phyloP scores from a whole-genome alignment of 768 basidiomycete genomes.

The Suillus subaureus region DNA sequence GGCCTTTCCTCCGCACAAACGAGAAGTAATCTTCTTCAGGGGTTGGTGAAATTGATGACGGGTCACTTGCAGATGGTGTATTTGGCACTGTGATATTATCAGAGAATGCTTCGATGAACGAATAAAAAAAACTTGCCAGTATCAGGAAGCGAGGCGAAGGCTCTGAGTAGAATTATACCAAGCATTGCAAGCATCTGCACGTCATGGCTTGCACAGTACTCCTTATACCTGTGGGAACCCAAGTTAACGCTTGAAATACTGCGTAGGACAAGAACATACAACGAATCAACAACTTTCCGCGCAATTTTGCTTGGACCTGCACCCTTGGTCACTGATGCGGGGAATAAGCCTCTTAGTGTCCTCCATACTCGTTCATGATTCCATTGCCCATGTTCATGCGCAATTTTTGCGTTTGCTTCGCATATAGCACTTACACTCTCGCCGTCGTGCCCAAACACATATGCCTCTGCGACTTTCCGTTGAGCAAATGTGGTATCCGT shows the following conservation, averaged over 20 bases:
- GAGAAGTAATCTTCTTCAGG: slow-evolving; percentile 63
- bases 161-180: slow-evolving; percentile 65
- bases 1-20: slow-evolving; percentile 36
- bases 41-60: slow-evolving; percentile 22
- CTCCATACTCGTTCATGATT: slow-evolving; percentile 74
- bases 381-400: slow-evolving; percentile 58
- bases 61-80: slow-evolving; percentile 23
- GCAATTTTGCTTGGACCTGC: slow-evolving; percentile 30
- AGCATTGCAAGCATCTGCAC: slow-evolving; percentile 84
- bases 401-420: slow-evolving; percentile 58
- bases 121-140: slow-evolving; percentile 16
- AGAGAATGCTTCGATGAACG: neutral
- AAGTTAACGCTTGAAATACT: slow-evolving; percentile 9
- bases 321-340: slow-evolving; percentile 23
- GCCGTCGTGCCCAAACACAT: slow-evolving; percentile 47
- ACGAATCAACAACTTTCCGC: slow-evolving; percentile 44
- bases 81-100: slow-evolving; percentile 8
- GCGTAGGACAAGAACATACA: slow-evolving; percentile 44
- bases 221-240: slow-evolving; percentile 38
- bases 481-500: slow-evolving; percentile 48
- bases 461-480: slow-evolving; percentile 62
- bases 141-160: slow-evolving; percentile 15
- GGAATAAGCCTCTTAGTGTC: slow-evolving; percentile 54
- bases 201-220: slow-evolving; percentile 56
- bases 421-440: slow-evolving; percentile 51